Evolutionary conservation across 257 asterid genomes (phyloP), one percentile per base, ranked within the genome.

Genomic region (Solanum virginianum): DNA sequence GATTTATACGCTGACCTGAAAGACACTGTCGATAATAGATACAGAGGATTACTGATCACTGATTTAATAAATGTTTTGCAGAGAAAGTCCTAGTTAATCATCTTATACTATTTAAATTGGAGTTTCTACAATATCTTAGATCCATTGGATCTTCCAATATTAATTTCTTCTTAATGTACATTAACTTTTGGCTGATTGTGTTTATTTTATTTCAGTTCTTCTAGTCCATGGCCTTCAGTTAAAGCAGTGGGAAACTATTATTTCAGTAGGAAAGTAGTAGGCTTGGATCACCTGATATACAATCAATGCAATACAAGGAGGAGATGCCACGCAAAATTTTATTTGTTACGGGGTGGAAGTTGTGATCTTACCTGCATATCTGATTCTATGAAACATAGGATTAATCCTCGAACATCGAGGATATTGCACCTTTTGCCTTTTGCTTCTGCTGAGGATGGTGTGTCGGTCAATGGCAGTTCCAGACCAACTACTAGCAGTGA

Each of bases 361-460:
- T 69, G 85, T 81, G 83, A 86, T 84, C 87, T 87, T 74, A 85
- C 87, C 84, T 86, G 63, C 88, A 86, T 88, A 71, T 86, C 89
- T 51, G 85, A 87, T 86, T 72, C 85, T 60, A 77, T 85, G 84
- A 89, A 86, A 88, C 93, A 88, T 55, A 82, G 90, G 80, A 70
- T 88, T 68, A 80, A 79, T 88, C 86, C 80, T 85, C 85, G 47
- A 63, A 91, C 90, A 86, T 87, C 91, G 62, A 94, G 92, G 89
- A 84, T 83, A 85, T 86, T 86, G 57, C 86, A 82, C 88, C 88
- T 88, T 62, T 86, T 85, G 84, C 95, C 97, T 85, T 88, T 69
- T 86, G 95, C 98, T 87, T 93, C 99, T 85, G 92, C 95, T 59
- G 98, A 96, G 81, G 99, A 96, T 85, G 95, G 98, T 62, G 94